Conservation (phyloP, 2,329 filamentous ascomycete genomes). For the Sphaerulina vaccinii region DNA sequence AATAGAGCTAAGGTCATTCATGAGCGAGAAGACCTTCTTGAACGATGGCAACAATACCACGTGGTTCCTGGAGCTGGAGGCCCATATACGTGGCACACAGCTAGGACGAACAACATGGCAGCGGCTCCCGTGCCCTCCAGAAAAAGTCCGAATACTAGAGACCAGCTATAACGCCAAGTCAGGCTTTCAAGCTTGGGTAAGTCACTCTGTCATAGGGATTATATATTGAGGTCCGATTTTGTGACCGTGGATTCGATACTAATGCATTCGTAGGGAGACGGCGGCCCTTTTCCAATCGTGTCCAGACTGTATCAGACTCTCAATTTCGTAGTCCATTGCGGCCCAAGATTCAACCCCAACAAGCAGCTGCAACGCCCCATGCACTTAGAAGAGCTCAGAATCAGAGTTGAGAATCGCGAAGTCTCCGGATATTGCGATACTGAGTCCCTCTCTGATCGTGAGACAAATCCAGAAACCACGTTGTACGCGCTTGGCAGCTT, state of each 20-base stretch:
- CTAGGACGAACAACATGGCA: slow-evolving; percentile 21
- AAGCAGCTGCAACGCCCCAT: slow-evolving; percentile 10
- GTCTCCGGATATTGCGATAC: slow-evolving; percentile 9
- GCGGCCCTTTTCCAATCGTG: slow-evolving; percentile 20
- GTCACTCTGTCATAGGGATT: too few species aligned
- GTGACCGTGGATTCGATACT: too few species aligned
- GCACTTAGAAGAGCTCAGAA: slow-evolving; percentile 21
- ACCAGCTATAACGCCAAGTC: slow-evolving; percentile 18
- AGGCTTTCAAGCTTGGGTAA: slow-evolving; percentile 19
- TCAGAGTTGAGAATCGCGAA: slow-evolving; percentile 18
- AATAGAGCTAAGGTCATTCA: slow-evolving; percentile 18
- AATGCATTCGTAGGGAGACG: slow-evolving; percentile 15
- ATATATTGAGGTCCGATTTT: too few species aligned
- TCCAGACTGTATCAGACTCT: slow-evolving; percentile 24
- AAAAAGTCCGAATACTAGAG: slow-evolving; percentile 11
- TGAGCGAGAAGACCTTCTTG: slow-evolving; percentile 11
- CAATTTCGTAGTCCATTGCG: slow-evolving; percentile 26
- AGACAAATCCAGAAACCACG: slow-evolving; percentile 21
- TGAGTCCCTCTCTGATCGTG: slow-evolving; percentile 16
- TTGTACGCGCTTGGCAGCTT: slow-evolving; percentile 20
- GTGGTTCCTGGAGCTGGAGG: slow-evolving; percentile 21
- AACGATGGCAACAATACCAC: slow-evolving; percentile 10
- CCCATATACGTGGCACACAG: slow-evolving; percentile 10
- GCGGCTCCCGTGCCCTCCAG: slow-evolving; percentile 23
- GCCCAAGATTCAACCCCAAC: slow-evolving; percentile 18